Evolutionary conservation across 2,329 filamentous ascomycete species (phyloP).

Genomic region (Fusarium poae): DNA sequence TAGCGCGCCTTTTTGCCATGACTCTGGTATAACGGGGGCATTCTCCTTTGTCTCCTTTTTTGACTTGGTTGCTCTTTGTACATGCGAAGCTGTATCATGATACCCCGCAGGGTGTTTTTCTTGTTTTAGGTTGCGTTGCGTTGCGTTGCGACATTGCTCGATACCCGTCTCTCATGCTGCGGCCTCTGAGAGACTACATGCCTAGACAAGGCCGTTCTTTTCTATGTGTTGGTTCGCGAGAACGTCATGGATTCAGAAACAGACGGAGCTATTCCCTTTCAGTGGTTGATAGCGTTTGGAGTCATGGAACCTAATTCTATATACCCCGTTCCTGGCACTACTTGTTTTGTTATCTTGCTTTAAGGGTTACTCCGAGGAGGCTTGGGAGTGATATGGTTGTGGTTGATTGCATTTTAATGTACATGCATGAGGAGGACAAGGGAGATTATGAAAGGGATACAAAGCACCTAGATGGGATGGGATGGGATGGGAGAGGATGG

Average conservation of each 20-base stretch:
- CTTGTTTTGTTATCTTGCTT: conserved; percentile 39
- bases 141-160: conserved; percentile 37
- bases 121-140: conserved; percentile 37
- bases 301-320: conserved; percentile 49
- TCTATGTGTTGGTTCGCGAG: conserved; percentile 39
- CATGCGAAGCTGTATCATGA: conserved; percentile 44
- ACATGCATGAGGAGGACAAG: conserved; percentile 33
- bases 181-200: conserved; percentile 45
- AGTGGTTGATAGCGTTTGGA: conserved; percentile 41
- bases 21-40: conserved; percentile 36
- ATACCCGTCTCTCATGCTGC: conserved; percentile 46
- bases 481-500: not conserved
- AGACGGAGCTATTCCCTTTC: conserved; percentile 43
- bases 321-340: conserved; percentile 48
- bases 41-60: conserved; percentile 39
- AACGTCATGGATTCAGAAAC: conserved; percentile 38
- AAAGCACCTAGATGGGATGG: not conserved
- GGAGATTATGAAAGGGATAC: conserved; percentile 10
- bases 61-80: conserved; percentile 40
- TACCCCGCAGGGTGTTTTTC: conserved; percentile 37
- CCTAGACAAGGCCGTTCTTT: conserved; percentile 43
- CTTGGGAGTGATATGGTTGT: conserved; percentile 33
- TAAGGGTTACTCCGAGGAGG: conserved; percentile 20
- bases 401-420: conserved; percentile 27
- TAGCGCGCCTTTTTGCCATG: conserved; percentile 52